Evolutionary conservation across 2,329 filamentous ascomycete species (phyloP), one percentile per base, ranked within the genome.

Genomic region (Trichoderma harzianum): DNA sequence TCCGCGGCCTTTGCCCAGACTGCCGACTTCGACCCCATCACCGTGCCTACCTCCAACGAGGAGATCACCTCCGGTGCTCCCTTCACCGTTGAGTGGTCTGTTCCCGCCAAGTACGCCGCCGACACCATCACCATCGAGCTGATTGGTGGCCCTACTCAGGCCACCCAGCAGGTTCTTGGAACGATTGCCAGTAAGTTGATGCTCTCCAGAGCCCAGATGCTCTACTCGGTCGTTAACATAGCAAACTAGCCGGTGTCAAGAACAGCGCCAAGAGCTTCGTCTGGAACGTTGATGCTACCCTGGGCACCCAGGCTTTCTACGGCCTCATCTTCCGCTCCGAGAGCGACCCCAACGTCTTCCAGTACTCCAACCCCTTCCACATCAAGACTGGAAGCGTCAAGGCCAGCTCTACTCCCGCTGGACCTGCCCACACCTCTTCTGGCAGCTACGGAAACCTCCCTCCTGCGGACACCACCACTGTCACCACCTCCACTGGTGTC

Each of bases 311-410:
- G 53, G 82, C 81, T 67, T 84, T 84, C 77, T 91, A 91, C 80
- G 89, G 89, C 75, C 82, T 91, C 78, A 82, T 84, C 81, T 82
- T 91, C 80, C 79, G 79, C 74, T 83, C 85, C 43, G 84, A 87
- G 75, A 80, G 79, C 74, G 78, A 89, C 81, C 69, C 82, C 26
- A 74, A 64, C 12, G 80, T 85, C 78, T 89, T 88, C 85, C 88
- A 91, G 85, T 91, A 86, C 85, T 89, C 87, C 71, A 86, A 86
- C 83, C 88, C 88, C 76, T 91, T 91, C 84, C 76, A 82, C 77
- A 88, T 89, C 77, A 77, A 78, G 70, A 81, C 78, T 30, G 76
- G 71, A 63, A 36, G 21, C 32, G 58, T 62, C 58, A 6, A 26
- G 26, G 32, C 26, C 18, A 66, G 43, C 63, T 53, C 39, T n/a